phyloP scores from a whole-genome alignment of 345 rosid genomes.

The Ricinus communis region DNA sequence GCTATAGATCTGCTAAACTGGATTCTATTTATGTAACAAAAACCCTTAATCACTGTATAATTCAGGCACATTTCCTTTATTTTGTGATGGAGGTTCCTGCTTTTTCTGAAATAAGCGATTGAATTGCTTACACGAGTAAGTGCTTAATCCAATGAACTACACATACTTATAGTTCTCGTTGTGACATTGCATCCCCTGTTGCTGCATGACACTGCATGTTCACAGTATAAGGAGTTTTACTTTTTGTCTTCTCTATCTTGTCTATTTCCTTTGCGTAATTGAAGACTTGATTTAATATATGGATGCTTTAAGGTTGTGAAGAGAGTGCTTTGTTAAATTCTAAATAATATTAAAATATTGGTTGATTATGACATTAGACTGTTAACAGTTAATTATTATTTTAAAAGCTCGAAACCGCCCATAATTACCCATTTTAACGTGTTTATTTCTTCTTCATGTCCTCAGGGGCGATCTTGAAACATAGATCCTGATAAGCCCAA shows the following conservation, averaged over 20 bases:
- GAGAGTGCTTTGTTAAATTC: not conserved
- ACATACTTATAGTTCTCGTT: not conserved
- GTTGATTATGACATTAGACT: not conserved
- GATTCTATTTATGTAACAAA: not conserved
- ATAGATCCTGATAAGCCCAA: slow-evolving; percentile 89
- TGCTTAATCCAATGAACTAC: not conserved
- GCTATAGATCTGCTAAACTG: not conserved
- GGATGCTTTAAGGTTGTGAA: not conserved
- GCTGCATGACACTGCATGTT: not conserved
- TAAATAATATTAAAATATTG: not conserved
- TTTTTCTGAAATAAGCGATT: not conserved
- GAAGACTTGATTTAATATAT: not conserved
- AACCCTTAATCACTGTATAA: not conserved
- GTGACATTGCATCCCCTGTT: not conserved
- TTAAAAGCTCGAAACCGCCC: too few relatives aligned
- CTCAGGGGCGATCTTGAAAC: slow-evolving; percentile 15
- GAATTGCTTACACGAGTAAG: not conserved
- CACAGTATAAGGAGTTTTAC: not conserved
- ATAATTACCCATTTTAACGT: too few relatives aligned
- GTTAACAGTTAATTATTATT: not conserved
- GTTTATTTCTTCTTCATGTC: slow-evolving; percentile 2
- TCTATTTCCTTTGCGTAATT: not conserved
- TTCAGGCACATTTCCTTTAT: not conserved
- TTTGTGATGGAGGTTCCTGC: not conserved
- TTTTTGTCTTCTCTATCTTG: not conserved